A percentile compares a stretch with the other conserved stretches of the same genome.
phyloP scores from a whole-genome alignment of 768 basidiomycete genomes.

The Xerocomellus chrysenteron region DNA sequence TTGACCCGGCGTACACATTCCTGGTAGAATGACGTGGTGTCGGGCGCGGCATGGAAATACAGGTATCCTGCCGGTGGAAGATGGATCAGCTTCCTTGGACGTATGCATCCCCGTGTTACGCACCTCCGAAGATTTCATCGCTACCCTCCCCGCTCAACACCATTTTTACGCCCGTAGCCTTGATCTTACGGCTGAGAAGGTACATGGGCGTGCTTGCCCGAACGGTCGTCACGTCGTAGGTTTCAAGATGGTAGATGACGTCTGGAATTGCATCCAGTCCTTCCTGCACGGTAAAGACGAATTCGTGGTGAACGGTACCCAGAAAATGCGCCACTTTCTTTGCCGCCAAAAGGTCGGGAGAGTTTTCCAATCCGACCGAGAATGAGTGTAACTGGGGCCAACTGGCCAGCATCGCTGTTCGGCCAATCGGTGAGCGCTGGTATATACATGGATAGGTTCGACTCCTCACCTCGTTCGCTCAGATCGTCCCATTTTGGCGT shows the following conservation, averaged over 20 bases:
- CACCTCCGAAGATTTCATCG: conserved; percentile 96
- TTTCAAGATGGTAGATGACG: conserved; percentile 97
- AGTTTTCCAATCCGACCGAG: conserved; percentile 91
- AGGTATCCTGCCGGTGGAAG: conserved; percentile 71
- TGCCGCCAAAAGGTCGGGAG: conserved; percentile 93
- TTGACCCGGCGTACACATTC: conserved; percentile 94
- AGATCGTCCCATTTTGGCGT: conserved; percentile 48
- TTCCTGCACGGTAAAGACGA: conserved; percentile 97
- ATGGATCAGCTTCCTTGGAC: conserved; percentile 5
- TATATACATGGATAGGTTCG: background rate
- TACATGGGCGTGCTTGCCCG: conserved; percentile 99
- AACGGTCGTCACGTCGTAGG: conserved; percentile 98
- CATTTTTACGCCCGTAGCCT: conserved; percentile 99
- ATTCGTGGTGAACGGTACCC: conserved; percentile 96
- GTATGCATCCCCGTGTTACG: background rate
- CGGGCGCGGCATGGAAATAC: conserved; percentile 98
- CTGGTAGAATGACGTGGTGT: conserved; percentile 85
- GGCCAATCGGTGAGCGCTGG: conserved; percentile 3
- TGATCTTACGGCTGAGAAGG: conserved; percentile 95
- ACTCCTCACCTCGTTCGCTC: conserved; percentile 54
- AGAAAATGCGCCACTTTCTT: conserved; percentile 90
- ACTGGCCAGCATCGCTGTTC: conserved; percentile 65
- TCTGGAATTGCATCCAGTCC: conserved; percentile 96
- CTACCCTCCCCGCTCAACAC: conserved; percentile 96
- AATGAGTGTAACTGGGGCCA: conserved; percentile 99